Evolutionary conservation across 768 basidiomycete species (phyloP).

Genomic region (Tephrocybe sp.): DNA sequence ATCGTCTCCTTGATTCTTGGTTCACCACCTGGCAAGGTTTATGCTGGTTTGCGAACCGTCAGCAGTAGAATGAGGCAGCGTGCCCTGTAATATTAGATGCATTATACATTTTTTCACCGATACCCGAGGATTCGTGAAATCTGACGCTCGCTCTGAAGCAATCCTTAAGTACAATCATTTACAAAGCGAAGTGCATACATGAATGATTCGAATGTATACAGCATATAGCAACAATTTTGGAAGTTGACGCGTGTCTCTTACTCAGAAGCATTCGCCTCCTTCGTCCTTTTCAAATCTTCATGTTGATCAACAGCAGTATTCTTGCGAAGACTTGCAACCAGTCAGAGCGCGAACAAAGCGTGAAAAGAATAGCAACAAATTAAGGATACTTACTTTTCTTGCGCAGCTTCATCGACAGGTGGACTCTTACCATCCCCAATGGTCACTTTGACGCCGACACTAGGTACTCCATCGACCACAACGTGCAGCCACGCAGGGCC

Average conservation of each 20-base stretch:
- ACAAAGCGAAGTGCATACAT: background rate
- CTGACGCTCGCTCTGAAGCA: too few species aligned
- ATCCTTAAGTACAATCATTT: too few species aligned
- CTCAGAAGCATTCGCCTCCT: conserved; percentile 6
- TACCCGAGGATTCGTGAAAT: background rate
- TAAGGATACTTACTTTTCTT: conserved; percentile 48
- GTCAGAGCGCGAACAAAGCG: background rate
- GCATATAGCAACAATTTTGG: background rate
- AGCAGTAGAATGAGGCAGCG: conserved; percentile 93
- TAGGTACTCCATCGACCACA: conserved; percentile 65
- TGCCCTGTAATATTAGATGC: conserved; percentile 50
- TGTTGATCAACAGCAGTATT: conserved; percentile 50
- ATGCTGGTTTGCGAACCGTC: conserved; percentile 87
- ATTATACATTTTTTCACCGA: conserved; percentile 3
- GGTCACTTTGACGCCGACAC: conserved; percentile 59
- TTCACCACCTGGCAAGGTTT: conserved; percentile 92
- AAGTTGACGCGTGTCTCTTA: background rate
- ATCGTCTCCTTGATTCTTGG: conserved; percentile 94
- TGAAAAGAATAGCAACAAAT: background rate
- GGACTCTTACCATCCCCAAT: conserved; percentile 66
- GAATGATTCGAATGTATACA: background rate
- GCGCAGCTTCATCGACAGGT: conserved; percentile 50
- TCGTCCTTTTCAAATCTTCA: conserved; percentile 29
- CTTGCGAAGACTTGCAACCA: conserved; percentile 40
- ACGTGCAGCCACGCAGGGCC: conserved; percentile 78